phyloP scores from a whole-genome alignment of 495 filamentous ascomycete genomes.

The Daldinia grandis region DNA sequence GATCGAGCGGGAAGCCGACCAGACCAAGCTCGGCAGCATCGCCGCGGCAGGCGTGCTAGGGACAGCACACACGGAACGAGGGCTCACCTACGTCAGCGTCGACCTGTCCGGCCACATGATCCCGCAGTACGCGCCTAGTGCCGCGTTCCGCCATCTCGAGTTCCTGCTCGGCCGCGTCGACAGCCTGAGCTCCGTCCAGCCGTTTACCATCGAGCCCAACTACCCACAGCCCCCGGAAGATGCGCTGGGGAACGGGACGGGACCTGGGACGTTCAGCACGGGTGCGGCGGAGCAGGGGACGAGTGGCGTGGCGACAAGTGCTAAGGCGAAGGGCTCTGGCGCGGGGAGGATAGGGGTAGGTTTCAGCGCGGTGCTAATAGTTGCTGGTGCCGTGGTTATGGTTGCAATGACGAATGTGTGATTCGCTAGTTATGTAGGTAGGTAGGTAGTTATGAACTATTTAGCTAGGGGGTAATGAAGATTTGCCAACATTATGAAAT shows the following conservation, averaged over 20 bases:
- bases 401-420: slow-evolving; percentile 9
- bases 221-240: slow-evolving; percentile 33
- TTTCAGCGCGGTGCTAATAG: background rate
- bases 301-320: background rate
- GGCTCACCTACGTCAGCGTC: slow-evolving; percentile 49
- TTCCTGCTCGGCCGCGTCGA: slow-evolving; percentile 49
- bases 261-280: slow-evolving; percentile 28
- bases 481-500: background rate
- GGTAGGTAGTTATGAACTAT: no score
- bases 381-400: background rate
- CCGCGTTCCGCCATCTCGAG: slow-evolving; percentile 50
- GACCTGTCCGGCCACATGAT: slow-evolving; percentile 49
- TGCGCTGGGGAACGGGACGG: slow-evolving; percentile 46
- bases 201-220: slow-evolving; percentile 45
- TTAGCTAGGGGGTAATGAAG: background rate
- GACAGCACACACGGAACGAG: slow-evolving; percentile 48
- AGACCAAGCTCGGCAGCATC: slow-evolving; percentile 23
- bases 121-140: slow-evolving; percentile 47
- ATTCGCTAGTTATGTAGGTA: no score
- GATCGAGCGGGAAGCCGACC: slow-evolving; percentile 37
- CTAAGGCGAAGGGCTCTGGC: background rate
- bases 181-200: slow-evolving; percentile 42
- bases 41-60: slow-evolving; percentile 49
- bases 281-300: background rate
- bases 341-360: background rate